Conservation (phyloP, 2,329 filamentous ascomycete genomes). For the Stagonosporopsis rhizophila region DNA sequence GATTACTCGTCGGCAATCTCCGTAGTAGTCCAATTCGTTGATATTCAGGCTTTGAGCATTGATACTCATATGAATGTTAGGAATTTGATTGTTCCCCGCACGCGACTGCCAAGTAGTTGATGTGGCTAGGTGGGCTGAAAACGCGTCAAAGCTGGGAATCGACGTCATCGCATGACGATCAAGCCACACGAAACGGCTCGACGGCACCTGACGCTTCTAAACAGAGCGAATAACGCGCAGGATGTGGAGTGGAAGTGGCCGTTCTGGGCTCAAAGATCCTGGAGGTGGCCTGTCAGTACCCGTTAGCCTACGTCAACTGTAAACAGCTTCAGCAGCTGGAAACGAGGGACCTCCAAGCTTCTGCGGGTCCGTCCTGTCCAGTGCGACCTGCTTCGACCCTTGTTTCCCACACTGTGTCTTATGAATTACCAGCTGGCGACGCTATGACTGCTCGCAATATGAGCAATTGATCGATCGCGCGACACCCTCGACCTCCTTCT, state of each 20-base stretch:
- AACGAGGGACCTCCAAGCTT: slow-evolving; percentile 19
- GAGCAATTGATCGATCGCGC: slow-evolving; percentile 6
- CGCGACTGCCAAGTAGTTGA: slow-evolving; percentile 20
- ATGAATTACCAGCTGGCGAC: slow-evolving; percentile 2
- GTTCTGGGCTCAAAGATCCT: slow-evolving; percentile 10
- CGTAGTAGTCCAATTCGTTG: neutral
- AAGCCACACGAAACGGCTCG: slow-evolving; percentile 27
- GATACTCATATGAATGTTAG: neutral
- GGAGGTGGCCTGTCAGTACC: slow-evolving; percentile 15
- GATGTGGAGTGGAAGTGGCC: slow-evolving; percentile 27
- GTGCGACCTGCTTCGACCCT: slow-evolving; percentile 20
- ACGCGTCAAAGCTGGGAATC: slow-evolving; percentile 22
- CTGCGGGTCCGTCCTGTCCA: slow-evolving; percentile 17
- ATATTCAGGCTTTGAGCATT: neutral
- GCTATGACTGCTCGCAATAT: slow-evolving; percentile 8
- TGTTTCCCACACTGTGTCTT: slow-evolving; percentile 14
- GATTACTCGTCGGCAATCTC: neutral
- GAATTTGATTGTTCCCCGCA: slow-evolving; percentile 23
- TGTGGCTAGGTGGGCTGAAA: slow-evolving; percentile 23
- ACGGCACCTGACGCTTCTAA: slow-evolving; percentile 25
- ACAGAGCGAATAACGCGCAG: slow-evolving; percentile 19
- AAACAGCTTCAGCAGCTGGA: slow-evolving; percentile 15
- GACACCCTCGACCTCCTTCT: neutral
- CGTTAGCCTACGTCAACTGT: slow-evolving; percentile 34
- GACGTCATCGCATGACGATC: slow-evolving; percentile 31